Base-by-base conservation (phyloP, 331 rosid genomes). In the Spiraea crenata region DNA sequence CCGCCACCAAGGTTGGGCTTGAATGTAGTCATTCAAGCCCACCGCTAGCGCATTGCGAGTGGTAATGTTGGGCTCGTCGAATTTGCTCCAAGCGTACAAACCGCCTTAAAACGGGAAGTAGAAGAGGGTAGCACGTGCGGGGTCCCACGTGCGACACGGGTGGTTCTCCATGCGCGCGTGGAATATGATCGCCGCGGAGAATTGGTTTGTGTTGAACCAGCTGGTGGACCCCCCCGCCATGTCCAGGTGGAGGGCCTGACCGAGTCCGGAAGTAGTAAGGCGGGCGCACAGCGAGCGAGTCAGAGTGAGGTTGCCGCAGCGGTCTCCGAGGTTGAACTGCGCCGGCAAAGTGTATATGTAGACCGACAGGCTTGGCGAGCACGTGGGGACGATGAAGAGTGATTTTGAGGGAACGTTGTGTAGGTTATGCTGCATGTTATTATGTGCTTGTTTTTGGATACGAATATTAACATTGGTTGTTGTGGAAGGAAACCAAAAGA, bases 51-150 rank as follows among this genome's bases (percentile, higher is more conserved):
- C 72, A 14, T 91, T 90, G 7, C 96, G 89, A 1, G 64, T 68
- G 0, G 85, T 72, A 39, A 61, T 80, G 61, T 91, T 84, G 5
- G 77, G 5, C 3, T 89, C 77, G 48, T 87, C 85, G 79, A 84
- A 85, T 65, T 71, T 73, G 79, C 90, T 85, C 1, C 91, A 89
- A 1, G 82, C 86, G 70, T 91, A 63, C 35, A 89, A 90, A 15
- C 97, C 97, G 14, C 81, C 96, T 76, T 91, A 91, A 84, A 89
- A 91, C 0, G 97, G 96, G 0, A 89, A 71, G 78, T 87, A 89
- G 88, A 89, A 91, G 61, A 91, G 17, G 38, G 64, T 2, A 0
- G 97, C 97, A 2, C 71, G n/a, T 40, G 17, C 1, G 2, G 96
- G 91, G 6, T 91, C 88, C 81, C 71, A 48, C 57, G 90, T 85